These are phyloP conservation scores for Colletotrichum brevisporum DNA, from an alignment of 2,329 filamentous ascomycete genomes.

Conservation along the genomic window DNA sequence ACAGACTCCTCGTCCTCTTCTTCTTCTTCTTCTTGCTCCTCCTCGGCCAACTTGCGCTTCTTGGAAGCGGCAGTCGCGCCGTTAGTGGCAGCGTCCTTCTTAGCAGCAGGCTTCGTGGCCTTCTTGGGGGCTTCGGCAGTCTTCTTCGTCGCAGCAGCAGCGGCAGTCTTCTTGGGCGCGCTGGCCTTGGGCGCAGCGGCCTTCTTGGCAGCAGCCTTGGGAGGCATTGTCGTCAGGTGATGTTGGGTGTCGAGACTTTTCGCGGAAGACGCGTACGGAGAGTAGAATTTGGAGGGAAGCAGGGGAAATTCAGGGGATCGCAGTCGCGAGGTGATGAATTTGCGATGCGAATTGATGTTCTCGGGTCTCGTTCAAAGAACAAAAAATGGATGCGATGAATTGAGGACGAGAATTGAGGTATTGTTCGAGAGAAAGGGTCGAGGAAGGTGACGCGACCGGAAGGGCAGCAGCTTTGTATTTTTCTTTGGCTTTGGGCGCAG, in stretches of 20 bases:
- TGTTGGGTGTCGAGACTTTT: conserved; percentile 2
- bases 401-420: conserved; percentile 1
- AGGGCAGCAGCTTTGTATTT: conserved; percentile 38
- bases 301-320: conserved; percentile 1
- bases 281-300: neutral
- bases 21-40: conserved; percentile 14
- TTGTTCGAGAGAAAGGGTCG: conserved; percentile 33
- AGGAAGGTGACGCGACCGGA: conserved; percentile 40
- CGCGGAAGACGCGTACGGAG: conserved; percentile 29
- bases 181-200: conserved; percentile 46
- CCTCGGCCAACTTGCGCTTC: conserved; percentile 38
- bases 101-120: conserved; percentile 42
- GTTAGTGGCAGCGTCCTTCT: conserved; percentile 48
- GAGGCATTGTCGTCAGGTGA: conserved; percentile 41
- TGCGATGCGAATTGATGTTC: conserved; percentile 23
- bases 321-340: neutral
- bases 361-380: conserved; percentile 13
- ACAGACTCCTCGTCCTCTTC: conserved; percentile 19
- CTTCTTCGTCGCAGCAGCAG: conserved; percentile 47
- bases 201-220: conserved; percentile 46
- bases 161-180: conserved; percentile 44
- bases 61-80: conserved; percentile 40
- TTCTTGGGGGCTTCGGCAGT: conserved; percentile 45
- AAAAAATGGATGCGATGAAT: conserved; percentile 9
- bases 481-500: conserved; percentile 27